phyloP scores from a whole-genome alignment of 208 protist genomes.

The Trypanosoma rangeli region DNA sequence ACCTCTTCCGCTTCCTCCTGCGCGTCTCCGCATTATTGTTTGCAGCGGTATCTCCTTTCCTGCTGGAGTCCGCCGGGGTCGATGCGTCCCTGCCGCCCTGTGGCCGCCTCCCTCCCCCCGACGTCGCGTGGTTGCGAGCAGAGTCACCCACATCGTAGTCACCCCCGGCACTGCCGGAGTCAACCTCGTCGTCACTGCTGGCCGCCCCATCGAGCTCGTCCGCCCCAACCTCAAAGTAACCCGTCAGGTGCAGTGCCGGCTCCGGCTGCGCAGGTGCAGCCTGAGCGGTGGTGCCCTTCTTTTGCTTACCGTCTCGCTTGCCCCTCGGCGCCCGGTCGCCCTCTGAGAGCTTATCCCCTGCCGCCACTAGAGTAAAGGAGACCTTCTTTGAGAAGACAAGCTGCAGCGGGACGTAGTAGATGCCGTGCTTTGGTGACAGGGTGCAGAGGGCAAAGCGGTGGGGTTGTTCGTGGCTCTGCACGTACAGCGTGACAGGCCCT shows the following conservation, averaged over 20 bases:
- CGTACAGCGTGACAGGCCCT: conserved; percentile 59
- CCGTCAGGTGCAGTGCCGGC: conserved; percentile 66
- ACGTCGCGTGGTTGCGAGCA: background rate
- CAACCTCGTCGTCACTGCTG: conserved; percentile 24
- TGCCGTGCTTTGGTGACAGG: conserved; percentile 35
- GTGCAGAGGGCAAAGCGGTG: conserved; percentile 65
- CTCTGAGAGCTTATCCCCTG: background rate
- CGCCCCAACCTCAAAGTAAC: conserved; percentile 72
- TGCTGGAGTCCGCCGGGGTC: no score
- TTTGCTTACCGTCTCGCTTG: background rate
- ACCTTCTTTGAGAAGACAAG: conserved; percentile 65
- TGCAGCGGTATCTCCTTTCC: no score
- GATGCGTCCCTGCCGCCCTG: no score
- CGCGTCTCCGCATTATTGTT: no score
- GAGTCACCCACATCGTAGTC: conserved; percentile 25
- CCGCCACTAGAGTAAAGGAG: conserved; percentile 57
- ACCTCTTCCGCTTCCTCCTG: no score
- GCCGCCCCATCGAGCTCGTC: conserved; percentile 26
- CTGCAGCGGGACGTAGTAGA: conserved; percentile 67
- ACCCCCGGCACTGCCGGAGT: conserved; percentile 17
- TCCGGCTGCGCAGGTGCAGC: background rate
- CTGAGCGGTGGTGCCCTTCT: background rate
- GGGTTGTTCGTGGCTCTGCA: conserved; percentile 61
- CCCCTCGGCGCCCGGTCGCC: background rate
- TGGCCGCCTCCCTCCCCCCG: background rate